Conservation (phyloP, 768 basidiomycete genomes). For the Hericium alpestre region DNA sequence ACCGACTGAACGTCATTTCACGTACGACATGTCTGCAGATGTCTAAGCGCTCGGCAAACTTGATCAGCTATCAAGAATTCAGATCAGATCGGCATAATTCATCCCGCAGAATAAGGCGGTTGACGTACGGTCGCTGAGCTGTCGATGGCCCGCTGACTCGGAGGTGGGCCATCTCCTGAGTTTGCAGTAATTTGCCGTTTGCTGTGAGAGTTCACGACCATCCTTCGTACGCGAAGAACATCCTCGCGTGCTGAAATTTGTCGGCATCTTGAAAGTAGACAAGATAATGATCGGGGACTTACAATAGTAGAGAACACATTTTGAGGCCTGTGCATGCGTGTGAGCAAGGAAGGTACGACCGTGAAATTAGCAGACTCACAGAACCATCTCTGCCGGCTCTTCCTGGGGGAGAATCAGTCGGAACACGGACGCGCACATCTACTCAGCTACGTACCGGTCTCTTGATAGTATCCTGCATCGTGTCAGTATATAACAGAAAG, state of each 20-base stretch:
- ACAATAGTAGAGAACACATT: slow-evolving; percentile 81
- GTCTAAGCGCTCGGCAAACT: slow-evolving; percentile 47
- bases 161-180: slow-evolving; percentile 38
- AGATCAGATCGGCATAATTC: slow-evolving; percentile 22
- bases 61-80: slow-evolving; percentile 26
- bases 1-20: not conserved
- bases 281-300: slow-evolving; percentile 13
- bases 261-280: too few species aligned
- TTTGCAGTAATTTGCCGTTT: slow-evolving; percentile 33
- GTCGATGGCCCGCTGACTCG: slow-evolving; percentile 55
- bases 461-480: slow-evolving; percentile 68
- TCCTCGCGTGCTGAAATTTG: slow-evolving; percentile 60
- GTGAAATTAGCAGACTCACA: slow-evolving; percentile 28
- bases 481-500: not conserved
- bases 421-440: not conserved
- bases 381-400: slow-evolving; percentile 70
- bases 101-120: not conserved
- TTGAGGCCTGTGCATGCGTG: slow-evolving; percentile 44
- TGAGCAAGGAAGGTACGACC: not conserved
- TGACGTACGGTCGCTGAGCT: slow-evolving; percentile 51
- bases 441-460: slow-evolving; percentile 45
- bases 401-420: slow-evolving; percentile 28
- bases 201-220: slow-evolving; percentile 37
- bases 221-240: slow-evolving; percentile 40
- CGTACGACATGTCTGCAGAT: slow-evolving; percentile 67